Evolutionary conservation across 306 rosid species (phyloP).

Genomic region (Biancaea sappan): DNA sequence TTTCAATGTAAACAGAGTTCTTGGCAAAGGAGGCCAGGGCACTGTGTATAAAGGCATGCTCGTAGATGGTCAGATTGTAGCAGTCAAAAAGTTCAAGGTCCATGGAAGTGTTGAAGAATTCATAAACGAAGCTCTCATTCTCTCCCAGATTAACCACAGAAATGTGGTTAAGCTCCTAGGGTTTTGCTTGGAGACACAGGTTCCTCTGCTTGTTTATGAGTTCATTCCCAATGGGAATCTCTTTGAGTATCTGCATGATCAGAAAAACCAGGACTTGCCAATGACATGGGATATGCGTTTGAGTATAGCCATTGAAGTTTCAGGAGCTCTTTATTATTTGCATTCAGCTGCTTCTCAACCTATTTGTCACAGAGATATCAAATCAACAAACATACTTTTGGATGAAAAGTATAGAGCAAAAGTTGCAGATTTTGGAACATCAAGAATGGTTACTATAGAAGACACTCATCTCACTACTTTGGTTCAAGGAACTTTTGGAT

Average conservation of each 20-base stretch:
- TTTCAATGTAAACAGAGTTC: constrained; percentile 36
- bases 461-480: constrained; percentile 39
- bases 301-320: constrained; percentile 37
- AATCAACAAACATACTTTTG: constrained; percentile 39
- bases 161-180: constrained; percentile 45
- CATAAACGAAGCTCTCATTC: constrained; percentile 39
- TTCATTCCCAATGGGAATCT: constrained; percentile 42
- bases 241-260: constrained; percentile 28
- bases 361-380: constrained; percentile 42
- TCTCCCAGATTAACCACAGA: constrained; percentile 47
- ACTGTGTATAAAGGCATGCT: constrained; percentile 44
- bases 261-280: constrained; percentile 25
- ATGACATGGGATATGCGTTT: constrained; percentile 43
- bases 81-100: constrained; percentile 34
- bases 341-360: constrained; percentile 40
- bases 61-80: constrained; percentile 35
- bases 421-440: constrained; percentile 40
- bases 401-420: constrained; percentile 37
- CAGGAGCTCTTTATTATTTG: constrained; percentile 36
- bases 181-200: constrained; percentile 38
- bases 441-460: constrained; percentile 33
- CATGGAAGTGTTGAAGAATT: constrained; percentile 36
- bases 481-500: constrained; percentile 41
- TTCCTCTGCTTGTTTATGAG: constrained; percentile 42
- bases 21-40: constrained; percentile 54